Evolutionary conservation across 1,284 basidiomycete genomes (phyloP).

Genomic region (Heterobasidion parviporum): DNA sequence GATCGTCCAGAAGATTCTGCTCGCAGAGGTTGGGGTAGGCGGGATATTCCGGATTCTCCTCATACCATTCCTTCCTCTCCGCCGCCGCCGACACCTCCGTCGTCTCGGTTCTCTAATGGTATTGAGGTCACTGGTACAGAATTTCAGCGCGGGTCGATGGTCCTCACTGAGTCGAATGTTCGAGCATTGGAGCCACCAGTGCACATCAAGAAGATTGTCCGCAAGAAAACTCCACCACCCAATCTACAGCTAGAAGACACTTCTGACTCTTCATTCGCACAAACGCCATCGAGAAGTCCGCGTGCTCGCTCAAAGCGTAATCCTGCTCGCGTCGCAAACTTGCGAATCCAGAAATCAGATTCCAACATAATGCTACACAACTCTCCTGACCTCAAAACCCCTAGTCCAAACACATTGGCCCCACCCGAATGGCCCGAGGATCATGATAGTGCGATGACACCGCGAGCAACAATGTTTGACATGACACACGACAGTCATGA

Average conservation of each 20-base stretch:
- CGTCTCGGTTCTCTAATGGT: conserved; percentile 12
- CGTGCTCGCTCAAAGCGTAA: conserved; percentile 46
- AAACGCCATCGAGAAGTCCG: conserved; percentile 26
- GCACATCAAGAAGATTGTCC: conserved; percentile 19
- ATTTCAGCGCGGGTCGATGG: conserved; percentile 27
- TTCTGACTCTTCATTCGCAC: conserved; percentile 39
- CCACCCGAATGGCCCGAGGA: conserved; percentile 48
- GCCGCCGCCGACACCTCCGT: conserved; percentile 31
- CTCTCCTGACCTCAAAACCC: conserved; percentile 16
- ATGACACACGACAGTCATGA: conserved; percentile 14
- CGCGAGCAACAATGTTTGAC: conserved; percentile 40
- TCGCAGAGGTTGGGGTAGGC: conserved; percentile 23
- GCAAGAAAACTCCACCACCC: conserved; percentile 31
- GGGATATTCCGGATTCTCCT: conserved; percentile 31
- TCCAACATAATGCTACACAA: conserved; percentile 3
- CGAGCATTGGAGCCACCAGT: conserved; percentile 21
- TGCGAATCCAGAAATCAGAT: conserved; percentile 28
- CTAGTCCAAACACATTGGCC: conserved; percentile 35
- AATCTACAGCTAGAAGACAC: conserved; percentile 25
- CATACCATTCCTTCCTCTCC: conserved; percentile 33
- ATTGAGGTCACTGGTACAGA: conserved; percentile 19
- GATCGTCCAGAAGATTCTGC: conserved; percentile 9
- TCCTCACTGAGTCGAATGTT: conserved; percentile 25
- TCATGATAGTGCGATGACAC: conserved; percentile 42
- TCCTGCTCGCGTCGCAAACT: conserved; percentile 32